These are phyloP conservation scores for Pontederia crassipes DNA, from an alignment of 176 grass and related monocot species.

Conservation along the genomic window DNA sequence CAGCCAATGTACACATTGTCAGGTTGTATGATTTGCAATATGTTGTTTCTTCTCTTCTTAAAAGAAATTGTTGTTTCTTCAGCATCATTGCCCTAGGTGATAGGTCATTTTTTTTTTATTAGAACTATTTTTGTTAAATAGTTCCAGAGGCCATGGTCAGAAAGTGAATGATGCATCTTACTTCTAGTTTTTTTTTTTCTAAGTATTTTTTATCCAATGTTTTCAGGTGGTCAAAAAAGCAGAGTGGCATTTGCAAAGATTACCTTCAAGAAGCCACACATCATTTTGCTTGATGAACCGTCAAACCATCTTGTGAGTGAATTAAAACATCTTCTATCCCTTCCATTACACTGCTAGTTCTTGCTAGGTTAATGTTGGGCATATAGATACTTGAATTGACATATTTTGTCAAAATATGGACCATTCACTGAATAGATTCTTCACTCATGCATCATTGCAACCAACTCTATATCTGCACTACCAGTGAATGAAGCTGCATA, in stretches of 20 bases:
- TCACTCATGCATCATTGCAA: no score
- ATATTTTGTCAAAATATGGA: no score
- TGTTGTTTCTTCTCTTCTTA: not conserved
- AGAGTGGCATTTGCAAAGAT: slow-evolving; percentile 94
- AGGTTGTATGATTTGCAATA: slow-evolving; percentile 25
- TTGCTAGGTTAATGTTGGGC: not conserved
- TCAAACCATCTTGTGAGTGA: slow-evolving; percentile 93
- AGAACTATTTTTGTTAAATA: not conserved
- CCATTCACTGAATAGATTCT: no score
- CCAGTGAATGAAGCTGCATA: no score
- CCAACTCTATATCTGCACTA: no score
- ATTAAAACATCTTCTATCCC: not conserved
- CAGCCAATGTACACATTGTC: slow-evolving; percentile 93
- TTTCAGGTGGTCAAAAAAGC: slow-evolving; percentile 93
- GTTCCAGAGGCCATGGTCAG: no score
- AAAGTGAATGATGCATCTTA: not conserved
- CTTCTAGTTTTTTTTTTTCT: slow-evolving; percentile 10
- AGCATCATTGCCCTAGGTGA: not conserved
- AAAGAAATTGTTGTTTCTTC: not conserved
- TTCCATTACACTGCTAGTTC: not conserved
- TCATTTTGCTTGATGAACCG: slow-evolving; percentile 89
- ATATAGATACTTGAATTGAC: not conserved
- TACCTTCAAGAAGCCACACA: slow-evolving; percentile 96
- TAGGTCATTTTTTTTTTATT: not conserved
- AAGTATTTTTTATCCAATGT: not conserved